Conservation (phyloP, 768 basidiomycete genomes). For the Termitomyces eurrhizus region DNA sequence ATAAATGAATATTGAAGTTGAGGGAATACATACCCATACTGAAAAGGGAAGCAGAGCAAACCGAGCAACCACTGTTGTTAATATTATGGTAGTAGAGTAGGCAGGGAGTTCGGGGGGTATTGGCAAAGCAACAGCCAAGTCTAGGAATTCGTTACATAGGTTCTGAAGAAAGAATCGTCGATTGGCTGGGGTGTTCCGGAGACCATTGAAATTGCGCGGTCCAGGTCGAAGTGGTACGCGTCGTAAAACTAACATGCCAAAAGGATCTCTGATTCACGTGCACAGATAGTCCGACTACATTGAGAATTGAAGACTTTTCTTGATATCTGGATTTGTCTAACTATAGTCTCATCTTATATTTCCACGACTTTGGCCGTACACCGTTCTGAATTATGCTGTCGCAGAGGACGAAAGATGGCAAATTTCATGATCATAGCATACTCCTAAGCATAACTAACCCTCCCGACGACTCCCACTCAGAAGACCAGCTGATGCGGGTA, state of each 20-base stretch:
- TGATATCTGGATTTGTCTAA: neutral
- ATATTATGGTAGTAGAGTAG: slow-evolving; percentile 73
- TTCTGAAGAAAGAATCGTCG: slow-evolving; percentile 36
- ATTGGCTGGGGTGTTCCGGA: slow-evolving; percentile 9
- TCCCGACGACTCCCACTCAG: slow-evolving; percentile 37
- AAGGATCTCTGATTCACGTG: slow-evolving; percentile 6
- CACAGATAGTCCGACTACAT: neutral
- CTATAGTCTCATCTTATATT: neutral
- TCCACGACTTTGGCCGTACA: slow-evolving; percentile 1
- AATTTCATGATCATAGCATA: slow-evolving; percentile 34
- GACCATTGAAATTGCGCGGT: slow-evolving; percentile 11
- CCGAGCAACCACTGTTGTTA: slow-evolving; percentile 60
- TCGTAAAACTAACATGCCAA: slow-evolving; percentile 30
- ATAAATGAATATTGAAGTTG: neutral
- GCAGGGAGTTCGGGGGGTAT: slow-evolving; percentile 62
- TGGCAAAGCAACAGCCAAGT: slow-evolving; percentile 73
- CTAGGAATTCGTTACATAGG: slow-evolving; percentile 65
- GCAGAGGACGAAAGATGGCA: slow-evolving; percentile 26
- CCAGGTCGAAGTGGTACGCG: slow-evolving; percentile 24
- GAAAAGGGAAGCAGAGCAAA: slow-evolving; percentile 64
- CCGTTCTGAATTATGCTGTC: slow-evolving; percentile 24
- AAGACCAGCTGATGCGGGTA: slow-evolving; percentile 94
- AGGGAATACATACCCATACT: slow-evolving; percentile 59
- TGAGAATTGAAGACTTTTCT: neutral
- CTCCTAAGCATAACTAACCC: slow-evolving; percentile 21